Evolutionary conservation across 2,329 filamentous ascomycete species (phyloP).

Genomic region (Fusarium napiforme): DNA sequence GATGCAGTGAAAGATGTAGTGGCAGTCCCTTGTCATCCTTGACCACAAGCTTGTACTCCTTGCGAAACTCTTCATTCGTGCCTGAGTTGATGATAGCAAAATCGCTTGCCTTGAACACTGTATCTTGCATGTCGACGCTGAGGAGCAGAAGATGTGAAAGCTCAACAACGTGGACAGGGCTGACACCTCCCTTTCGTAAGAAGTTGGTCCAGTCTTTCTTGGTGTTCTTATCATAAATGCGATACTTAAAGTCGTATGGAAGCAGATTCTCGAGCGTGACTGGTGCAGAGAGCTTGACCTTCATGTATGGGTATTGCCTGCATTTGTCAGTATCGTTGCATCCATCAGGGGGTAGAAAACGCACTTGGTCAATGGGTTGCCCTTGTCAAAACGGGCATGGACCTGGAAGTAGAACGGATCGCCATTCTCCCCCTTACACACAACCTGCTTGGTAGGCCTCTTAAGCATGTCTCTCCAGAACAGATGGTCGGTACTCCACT

Average conservation of each 20-base stretch:
- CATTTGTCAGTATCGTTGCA: conserved; percentile 19
- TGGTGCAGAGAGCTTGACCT: conserved; percentile 88
- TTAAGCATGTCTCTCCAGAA: conserved; percentile 95
- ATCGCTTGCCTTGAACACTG: conserved; percentile 91
- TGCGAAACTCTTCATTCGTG: conserved; percentile 85
- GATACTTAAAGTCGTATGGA: conserved; percentile 98
- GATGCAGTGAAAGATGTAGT: conserved; percentile 87
- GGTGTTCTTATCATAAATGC: conserved; percentile 98
- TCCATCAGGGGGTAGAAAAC: conserved; percentile 21
- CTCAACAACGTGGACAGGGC: conserved; percentile 96
- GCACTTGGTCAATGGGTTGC: conserved; percentile 81
- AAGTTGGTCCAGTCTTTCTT: conserved; percentile 99
- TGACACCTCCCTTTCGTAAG: conserved; percentile 93
- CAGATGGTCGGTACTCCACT: conserved; percentile 89
- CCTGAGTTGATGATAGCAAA: conserved; percentile 97
- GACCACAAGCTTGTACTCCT: conserved; percentile 80
- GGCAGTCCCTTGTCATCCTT: conserved; percentile 86
- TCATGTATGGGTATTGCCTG: conserved; percentile 93
- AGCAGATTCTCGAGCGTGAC: conserved; percentile 94
- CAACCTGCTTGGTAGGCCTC: conserved; percentile 84
- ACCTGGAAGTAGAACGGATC: conserved; percentile 98
- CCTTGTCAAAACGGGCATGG: conserved; percentile 84
- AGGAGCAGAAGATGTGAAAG: conserved; percentile 91
- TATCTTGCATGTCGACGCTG: conserved; percentile 97
- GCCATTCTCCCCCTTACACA: conserved; percentile 86